Evolutionary conservation across 1,284 basidiomycete species (phyloP).

Genomic region (Ceratobasidium sp.): DNA sequence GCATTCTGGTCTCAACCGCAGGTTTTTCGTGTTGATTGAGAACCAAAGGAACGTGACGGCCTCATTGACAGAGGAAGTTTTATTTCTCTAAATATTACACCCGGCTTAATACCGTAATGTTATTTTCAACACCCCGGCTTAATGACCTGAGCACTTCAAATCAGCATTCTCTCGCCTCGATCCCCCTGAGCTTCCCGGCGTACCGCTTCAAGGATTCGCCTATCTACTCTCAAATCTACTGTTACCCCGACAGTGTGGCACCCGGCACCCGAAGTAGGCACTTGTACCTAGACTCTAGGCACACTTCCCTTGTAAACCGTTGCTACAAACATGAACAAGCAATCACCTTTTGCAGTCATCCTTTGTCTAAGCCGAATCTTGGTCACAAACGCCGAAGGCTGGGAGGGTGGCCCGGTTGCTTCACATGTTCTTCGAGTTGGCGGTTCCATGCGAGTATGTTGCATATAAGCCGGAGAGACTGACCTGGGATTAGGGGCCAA

Average conservation of each 20-base stretch:
- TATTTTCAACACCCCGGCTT: not conserved
- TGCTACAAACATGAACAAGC: conserved; percentile 2
- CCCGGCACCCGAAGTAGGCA: not conserved
- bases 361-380: conserved; percentile 16
- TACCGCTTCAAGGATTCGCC: conserved; percentile 1
- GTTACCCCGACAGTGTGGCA: not conserved
- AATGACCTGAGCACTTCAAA: not conserved
- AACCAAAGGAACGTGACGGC: not conserved
- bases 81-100: not conserved
- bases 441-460: conserved; percentile 1
- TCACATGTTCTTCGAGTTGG: conserved; percentile 3
- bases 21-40: not conserved
- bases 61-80: not conserved
- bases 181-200: not conserved
- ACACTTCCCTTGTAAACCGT: conserved; percentile 19
- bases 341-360: not conserved
- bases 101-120: not conserved
- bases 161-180: not conserved
- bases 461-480: not conserved
- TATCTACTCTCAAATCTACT: not conserved
- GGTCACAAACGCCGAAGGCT: conserved; percentile 13
- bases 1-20: not conserved
- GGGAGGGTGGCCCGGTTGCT: not conserved
- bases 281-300: conserved; percentile 8
- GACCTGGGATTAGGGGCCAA: not conserved